Percentiles rank a stretch among this genome's conserved stretches.
Conservation (phyloP, 805 yeast species). For the Starmera caribaea region DNA sequence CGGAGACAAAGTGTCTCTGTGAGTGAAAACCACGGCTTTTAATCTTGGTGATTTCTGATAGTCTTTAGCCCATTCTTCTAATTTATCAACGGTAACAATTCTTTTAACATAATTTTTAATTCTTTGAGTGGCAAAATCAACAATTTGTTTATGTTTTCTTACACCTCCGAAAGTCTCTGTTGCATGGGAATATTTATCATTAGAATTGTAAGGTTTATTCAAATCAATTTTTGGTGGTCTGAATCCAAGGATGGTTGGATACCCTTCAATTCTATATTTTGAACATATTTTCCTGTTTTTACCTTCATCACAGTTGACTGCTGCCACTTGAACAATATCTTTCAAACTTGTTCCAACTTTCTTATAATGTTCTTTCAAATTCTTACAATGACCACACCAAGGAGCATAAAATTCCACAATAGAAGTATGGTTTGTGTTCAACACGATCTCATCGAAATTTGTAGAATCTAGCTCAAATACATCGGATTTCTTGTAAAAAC, state of each 20-base stretch:
- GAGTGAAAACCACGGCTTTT: slow-evolving; percentile 45
- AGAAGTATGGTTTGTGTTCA: slow-evolving; percentile 65
- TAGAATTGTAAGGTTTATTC: slow-evolving; percentile 7
- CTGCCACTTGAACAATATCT: slow-evolving; percentile 55
- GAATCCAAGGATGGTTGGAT: slow-evolving; percentile 76
- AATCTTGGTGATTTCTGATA: slow-evolving; percentile 14
- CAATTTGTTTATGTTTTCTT: slow-evolving; percentile 44
- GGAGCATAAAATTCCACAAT: slow-evolving; percentile 91
- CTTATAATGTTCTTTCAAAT: slow-evolving; percentile 52
- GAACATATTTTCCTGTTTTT: slow-evolving; percentile 63
- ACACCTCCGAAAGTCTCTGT: slow-evolving; percentile 54
- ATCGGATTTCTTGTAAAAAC: slow-evolving; percentile 23
- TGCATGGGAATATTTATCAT: slow-evolving; percentile 29
- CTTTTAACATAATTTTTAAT: slow-evolving; percentile 59
- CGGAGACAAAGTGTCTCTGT: slow-evolving; percentile 39
- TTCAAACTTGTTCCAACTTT: slow-evolving; percentile 54
- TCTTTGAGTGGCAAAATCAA: slow-evolving; percentile 44
- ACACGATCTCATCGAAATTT: slow-evolving; percentile 58
- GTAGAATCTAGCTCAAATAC: slow-evolving; percentile 47
- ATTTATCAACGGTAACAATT: slow-evolving; percentile 25
- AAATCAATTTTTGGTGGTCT: slow-evolving; percentile 62
- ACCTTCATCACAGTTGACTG: slow-evolving; percentile 77
- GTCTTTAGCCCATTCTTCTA: slow-evolving; percentile 19
- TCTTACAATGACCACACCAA: slow-evolving; percentile 94
- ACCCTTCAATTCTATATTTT: slow-evolving; percentile 57